These are phyloP conservation scores for Mariannaea elegans DNA, from an alignment of 2,329 filamentous ascomycete species.

Conservation along the genomic window DNA sequence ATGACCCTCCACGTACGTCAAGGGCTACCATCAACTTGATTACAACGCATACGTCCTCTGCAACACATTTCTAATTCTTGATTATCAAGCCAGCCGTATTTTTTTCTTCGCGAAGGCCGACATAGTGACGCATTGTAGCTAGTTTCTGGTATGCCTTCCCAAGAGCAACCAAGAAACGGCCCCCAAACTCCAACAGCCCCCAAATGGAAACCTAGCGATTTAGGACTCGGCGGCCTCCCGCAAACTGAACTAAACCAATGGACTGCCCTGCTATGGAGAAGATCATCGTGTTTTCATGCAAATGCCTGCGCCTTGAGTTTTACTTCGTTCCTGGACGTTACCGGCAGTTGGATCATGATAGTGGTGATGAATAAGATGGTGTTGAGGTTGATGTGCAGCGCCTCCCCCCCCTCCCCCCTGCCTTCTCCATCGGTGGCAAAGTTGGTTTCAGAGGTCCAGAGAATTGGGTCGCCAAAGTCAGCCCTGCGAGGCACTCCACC, in stretches of 20 bases:
- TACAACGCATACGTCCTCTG: not conserved
- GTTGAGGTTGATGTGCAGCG: slow-evolving; percentile 7
- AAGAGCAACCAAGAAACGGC: not conserved
- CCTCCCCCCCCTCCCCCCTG: slow-evolving; percentile 8
- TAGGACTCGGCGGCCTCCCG: slow-evolving; percentile 19
- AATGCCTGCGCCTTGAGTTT: not conserved
- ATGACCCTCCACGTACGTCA: not conserved
- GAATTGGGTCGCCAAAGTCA: slow-evolving; percentile 7
- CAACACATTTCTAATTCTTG: not conserved
- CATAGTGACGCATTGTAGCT: not conserved
- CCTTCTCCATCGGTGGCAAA: slow-evolving; percentile 7
- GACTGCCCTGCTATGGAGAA: not conserved
- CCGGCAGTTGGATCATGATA: not conserved
- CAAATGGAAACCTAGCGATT: slow-evolving; percentile 10
- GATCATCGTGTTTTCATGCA: not conserved
- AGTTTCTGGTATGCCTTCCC: not conserved
- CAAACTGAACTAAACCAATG: slow-evolving; percentile 1
- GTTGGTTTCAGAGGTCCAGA: slow-evolving; percentile 8
- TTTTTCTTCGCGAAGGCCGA: not conserved
- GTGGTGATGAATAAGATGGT: slow-evolving; percentile 9
- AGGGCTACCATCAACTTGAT: not conserved
- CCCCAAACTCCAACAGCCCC: slow-evolving; percentile 12
- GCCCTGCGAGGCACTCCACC: slow-evolving; percentile 20
- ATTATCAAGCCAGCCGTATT: slow-evolving; percentile 5
- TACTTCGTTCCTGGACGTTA: not conserved